Evolutionary conservation across 768 basidiomycete species (phyloP), one percentile per base, ranked within the genome.

Genomic region (Lactifluus piperatus): DNA sequence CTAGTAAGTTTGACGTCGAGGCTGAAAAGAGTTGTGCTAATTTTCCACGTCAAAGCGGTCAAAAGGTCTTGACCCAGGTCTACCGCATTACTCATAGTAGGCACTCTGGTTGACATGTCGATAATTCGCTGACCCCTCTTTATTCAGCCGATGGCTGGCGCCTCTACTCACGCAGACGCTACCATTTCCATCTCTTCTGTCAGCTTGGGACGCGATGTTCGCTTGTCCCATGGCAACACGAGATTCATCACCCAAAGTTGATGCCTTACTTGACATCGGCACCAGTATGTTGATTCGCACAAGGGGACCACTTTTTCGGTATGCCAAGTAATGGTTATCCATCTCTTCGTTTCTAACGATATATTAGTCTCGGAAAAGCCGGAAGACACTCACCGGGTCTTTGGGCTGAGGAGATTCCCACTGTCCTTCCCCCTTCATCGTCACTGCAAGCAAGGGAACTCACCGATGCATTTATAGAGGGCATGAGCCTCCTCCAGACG

Each of bases 81-180:
- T 85, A 27, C 88, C 88, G 3, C 87, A 91, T 71, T 91, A 88
- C 69, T 88, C 88, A 49, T 85, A 85, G 88, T 90, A 71, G 62
- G 88, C 64, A 14, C 44, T 71, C 20, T 45, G 46, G 39, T 39
- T 51, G 55, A 52, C 22, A 7, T 24, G 47, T 45, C 43, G 20
- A 43, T 47, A 51, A 37, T 45, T 11, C 24, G 11, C 37, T 37
- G 20, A 26, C 16, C 22, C 8, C 26, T 44, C 39, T 24, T 44
- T 54, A 43, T 18, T 30, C 61, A 90, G 88, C 70, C 85, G 82
- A 46, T 91, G 88, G 88, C 73, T 91, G 11, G 80, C 85, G 13
- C 80, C 87, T 11, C 66, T 91, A 7, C 71, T 91, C 22, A 79
- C 85, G 0, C 88, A 89, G 63, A 85, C 88, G 1, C 68, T 91